Evolutionary conservation across 78 protist genomes (phyloP).

Genomic region (Ministeria vibrans): DNA sequence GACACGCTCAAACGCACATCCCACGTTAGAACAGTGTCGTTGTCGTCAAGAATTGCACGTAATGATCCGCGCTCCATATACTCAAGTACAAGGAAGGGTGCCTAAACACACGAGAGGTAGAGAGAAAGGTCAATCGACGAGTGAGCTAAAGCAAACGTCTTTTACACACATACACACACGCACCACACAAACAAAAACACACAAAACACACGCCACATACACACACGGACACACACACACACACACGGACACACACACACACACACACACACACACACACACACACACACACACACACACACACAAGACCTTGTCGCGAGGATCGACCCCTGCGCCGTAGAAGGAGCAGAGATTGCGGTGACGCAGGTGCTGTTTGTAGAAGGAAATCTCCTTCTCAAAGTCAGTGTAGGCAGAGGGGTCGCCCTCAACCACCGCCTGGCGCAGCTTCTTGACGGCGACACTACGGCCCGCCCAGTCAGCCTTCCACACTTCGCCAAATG

Average conservation of each 20-base stretch:
- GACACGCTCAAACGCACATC: not conserved
- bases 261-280: too few relatives aligned
- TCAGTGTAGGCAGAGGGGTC: not conserved
- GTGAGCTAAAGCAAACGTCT: too few relatives aligned
- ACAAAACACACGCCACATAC: too few relatives aligned
- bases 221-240: not conserved
- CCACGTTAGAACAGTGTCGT: not conserved
- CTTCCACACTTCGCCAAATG: not conserved
- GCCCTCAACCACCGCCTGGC: not conserved
- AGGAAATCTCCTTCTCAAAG: not conserved
- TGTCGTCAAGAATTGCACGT: not conserved
- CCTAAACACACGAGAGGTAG: not conserved
- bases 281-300: not conserved
- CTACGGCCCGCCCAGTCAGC: not conserved
- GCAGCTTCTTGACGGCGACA: constrained; percentile 3
- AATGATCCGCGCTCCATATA: not conserved
- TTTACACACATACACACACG: too few relatives aligned
- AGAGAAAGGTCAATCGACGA: not conserved
- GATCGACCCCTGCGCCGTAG: not conserved
- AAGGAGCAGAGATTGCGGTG: not conserved
- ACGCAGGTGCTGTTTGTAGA: not conserved
- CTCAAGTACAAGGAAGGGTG: not conserved
- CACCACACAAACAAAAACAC: too few relatives aligned
- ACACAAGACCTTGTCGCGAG: too few relatives aligned
- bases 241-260: too few relatives aligned